Conservation (phyloP, 768 basidiomycete species). For the Agaricus blazei region DNA sequence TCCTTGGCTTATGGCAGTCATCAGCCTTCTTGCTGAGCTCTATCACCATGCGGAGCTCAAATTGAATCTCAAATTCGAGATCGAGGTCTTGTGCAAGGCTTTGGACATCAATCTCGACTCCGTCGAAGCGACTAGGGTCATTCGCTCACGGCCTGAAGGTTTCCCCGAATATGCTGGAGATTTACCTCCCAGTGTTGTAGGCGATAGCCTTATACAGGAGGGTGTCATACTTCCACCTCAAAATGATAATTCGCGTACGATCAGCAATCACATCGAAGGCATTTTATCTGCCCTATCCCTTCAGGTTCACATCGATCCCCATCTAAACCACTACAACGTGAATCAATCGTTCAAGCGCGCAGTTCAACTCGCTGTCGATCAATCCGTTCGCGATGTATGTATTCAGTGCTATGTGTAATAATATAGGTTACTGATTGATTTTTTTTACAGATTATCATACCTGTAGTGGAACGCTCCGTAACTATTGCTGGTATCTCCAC, state of each 20-base stretch:
- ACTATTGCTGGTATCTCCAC: slow-evolving; percentile 99
- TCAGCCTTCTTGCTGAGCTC: slow-evolving; percentile 89
- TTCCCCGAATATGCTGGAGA: slow-evolving; percentile 58
- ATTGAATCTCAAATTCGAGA: slow-evolving; percentile 96
- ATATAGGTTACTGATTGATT: neutral
- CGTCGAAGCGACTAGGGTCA: slow-evolving; percentile 77
- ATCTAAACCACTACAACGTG: slow-evolving; percentile 65
- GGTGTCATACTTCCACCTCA: slow-evolving; percentile 31
- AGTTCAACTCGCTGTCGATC: slow-evolving; percentile 85
- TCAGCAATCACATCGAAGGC: slow-evolving; percentile 76
- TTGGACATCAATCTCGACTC: slow-evolving; percentile 83
- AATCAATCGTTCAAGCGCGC: slow-evolving; percentile 89
- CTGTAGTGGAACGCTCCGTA: slow-evolving; percentile 96
- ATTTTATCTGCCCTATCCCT: slow-evolving; percentile 68
- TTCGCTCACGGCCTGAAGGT: slow-evolving; percentile 73
- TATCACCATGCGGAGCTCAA: slow-evolving; percentile 96
- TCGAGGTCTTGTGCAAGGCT: slow-evolving; percentile 92
- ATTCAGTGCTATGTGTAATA: neutral
- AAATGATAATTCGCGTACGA: slow-evolving; percentile 54
- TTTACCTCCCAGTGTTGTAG: slow-evolving; percentile 13
- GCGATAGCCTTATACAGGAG: slow-evolving; percentile 4
- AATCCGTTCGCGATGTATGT: slow-evolving; percentile 87
- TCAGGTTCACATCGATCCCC: slow-evolving; percentile 72
- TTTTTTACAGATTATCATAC: slow-evolving; percentile 74
- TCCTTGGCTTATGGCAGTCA: slow-evolving; percentile 96